Evolutionary conservation across 345 rosid genomes (phyloP), one percentile per base, ranked within the genome.

Genomic region (Citrus hindsii): DNA sequence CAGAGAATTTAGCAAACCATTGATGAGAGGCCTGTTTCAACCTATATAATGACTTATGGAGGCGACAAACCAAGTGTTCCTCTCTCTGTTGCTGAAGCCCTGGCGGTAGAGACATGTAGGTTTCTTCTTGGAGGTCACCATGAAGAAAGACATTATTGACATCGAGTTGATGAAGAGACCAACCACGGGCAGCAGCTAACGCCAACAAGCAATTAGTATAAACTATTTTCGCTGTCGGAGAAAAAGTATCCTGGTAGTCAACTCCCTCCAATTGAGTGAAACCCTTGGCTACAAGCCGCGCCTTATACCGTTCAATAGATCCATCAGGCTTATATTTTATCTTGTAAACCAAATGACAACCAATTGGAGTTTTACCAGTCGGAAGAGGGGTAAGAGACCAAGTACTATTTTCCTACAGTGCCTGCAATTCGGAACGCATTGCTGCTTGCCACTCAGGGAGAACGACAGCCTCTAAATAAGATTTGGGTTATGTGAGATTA

Each of bases 401-500:
- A n/a, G 63, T 59, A 10, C n/a, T 3, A 25, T 24, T 48, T 3
- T 18, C 19, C 18, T 48, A 1, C 0, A 60, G 2, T 24, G 24
- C 64, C 10, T 60, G 18, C 18, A 35, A 35, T 35, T 35, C 7
- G 1, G 0, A 35, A 35, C 1, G 37, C 37, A 35, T 35, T 5
- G 1, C 1, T 35, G 7, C 7, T 6, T 6, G 37, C 37, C 37
- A 6, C 37, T 35, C 1, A 35, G 7, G 37, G 37, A 35, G 7
- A 35, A 2, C 1, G 37, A 0, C 7, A 6, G 1, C 7, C 1
- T 35, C 7, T 5, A 1, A 6, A 35, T 6, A 35, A 35, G 7
- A 35, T 1, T 0, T 35, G 1, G 37, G 37, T 6, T 35, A 1
- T 35, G 12, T 9, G 46, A 8, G 3, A 40, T 8, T 40, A 9